Conservation (phyloP, 164 flowering plant genomes). For the Houttuynia cordata region DNA sequence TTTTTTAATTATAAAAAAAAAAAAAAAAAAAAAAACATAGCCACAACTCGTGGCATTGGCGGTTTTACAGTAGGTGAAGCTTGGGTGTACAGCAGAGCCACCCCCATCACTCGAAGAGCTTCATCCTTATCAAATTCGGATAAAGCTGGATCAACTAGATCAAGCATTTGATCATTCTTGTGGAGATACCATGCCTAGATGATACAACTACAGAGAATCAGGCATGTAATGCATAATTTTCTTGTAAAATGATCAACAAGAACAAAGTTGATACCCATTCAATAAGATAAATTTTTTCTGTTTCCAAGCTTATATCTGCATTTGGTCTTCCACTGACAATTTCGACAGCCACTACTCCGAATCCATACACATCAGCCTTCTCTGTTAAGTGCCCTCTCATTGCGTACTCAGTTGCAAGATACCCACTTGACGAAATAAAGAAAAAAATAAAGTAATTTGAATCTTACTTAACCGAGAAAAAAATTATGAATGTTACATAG, state of each 20-base stretch:
- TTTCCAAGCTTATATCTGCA: conserved; percentile 14
- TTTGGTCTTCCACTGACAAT: conserved; percentile 21
- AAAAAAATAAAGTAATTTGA: too few relatives aligned
- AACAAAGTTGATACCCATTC: conserved; percentile 16
- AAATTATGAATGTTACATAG: background rate
- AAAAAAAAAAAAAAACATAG: too few relatives aligned
- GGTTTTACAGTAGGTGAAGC: conserved; percentile 33
- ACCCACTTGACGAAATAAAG: conserved; percentile 4
- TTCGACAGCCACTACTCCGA: conserved; percentile 22
- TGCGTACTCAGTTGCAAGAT: conserved; percentile 27
- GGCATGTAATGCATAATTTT: too few relatives aligned
- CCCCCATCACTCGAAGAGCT: conserved; percentile 24
- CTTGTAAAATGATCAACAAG: too few relatives aligned
- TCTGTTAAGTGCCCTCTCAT: conserved; percentile 28
- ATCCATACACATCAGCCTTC: conserved; percentile 28
- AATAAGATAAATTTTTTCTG: conserved; percentile 19
- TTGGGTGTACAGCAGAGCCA: conserved; percentile 43
- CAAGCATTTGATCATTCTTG: conserved; percentile 23
- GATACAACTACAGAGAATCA: background rate
- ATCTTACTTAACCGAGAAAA: too few relatives aligned
- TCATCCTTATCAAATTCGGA: conserved; percentile 19
- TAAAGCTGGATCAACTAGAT: conserved; percentile 29
- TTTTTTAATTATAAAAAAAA: too few relatives aligned
- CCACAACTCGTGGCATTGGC: conserved; percentile 27
- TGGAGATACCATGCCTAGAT: conserved; percentile 41